Evolutionary conservation across 2,329 filamentous ascomycete genomes (phyloP).

Genomic region (Cryoendolithus antarcticus): DNA sequence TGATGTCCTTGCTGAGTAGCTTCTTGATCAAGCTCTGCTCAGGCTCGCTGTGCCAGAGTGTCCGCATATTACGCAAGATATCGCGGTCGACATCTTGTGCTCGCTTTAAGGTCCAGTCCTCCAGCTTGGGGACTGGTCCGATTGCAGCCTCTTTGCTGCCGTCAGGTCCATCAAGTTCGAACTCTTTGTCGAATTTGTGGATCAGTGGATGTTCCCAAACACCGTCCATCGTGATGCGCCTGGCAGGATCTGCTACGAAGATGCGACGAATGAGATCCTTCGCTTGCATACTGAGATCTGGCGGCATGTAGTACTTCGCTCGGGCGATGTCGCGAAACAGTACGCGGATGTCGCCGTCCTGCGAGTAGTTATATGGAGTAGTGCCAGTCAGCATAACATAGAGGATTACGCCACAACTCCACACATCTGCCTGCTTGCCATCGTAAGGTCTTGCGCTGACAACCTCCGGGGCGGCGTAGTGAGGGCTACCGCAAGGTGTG

Average conservation of each 20-base stretch:
- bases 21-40: constrained; percentile 59
- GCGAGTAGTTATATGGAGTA: constrained; percentile 61
- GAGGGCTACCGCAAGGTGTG: constrained; percentile 89
- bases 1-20: constrained; percentile 46
- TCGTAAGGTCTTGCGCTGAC: constrained; percentile 66
- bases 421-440: constrained; percentile 80
- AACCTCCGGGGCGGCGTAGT: constrained; percentile 91
- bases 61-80: constrained; percentile 72
- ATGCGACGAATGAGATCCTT: constrained; percentile 69
- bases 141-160: constrained; percentile 36
- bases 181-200: constrained; percentile 60
- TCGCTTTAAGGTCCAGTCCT: constrained; percentile 50
- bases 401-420: constrained; percentile 84
- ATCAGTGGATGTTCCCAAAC: constrained; percentile 86
- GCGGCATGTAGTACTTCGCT: constrained; percentile 36
- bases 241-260: constrained; percentile 63
- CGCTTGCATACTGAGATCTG: constrained; percentile 50
- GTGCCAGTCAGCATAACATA: constrained; percentile 76
- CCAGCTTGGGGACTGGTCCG: constrained; percentile 43
- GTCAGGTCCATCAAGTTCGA: constrained; percentile 52
- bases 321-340: constrained; percentile 49
- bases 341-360: constrained; percentile 49
- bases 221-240: constrained; percentile 64
- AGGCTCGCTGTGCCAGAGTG: constrained; percentile 78
- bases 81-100: constrained; percentile 64